phyloP scores from a whole-genome alignment of 2,329 filamentous ascomycete genomes.

The Colletotrichum theobromicola region DNA sequence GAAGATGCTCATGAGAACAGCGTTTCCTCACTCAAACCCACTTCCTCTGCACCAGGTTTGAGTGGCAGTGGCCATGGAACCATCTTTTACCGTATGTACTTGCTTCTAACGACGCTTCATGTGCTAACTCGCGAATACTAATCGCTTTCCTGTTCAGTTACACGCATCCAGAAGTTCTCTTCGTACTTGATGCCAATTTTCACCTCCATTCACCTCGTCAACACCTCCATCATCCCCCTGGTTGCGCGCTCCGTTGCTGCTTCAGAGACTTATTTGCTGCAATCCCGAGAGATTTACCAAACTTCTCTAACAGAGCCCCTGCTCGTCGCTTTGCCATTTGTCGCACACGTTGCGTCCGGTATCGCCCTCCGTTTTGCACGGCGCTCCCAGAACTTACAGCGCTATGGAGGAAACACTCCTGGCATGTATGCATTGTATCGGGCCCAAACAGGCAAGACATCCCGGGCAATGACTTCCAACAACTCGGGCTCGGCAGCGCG shows the following conservation, averaged over 20 bases:
- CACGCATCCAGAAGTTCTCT: conserved; percentile 84
- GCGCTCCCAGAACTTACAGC: conserved; percentile 70
- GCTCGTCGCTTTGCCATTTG: conserved; percentile 76
- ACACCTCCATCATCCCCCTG: conserved; percentile 82
- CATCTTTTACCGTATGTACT: conserved; percentile 74
- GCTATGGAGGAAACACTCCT: conserved; percentile 75
- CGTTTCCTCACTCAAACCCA: conserved; percentile 40
- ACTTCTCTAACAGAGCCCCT: conserved; percentile 80
- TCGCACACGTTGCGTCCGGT: conserved; percentile 79
- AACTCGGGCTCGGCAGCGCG: conserved; percentile 25
- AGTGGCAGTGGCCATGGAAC: conserved; percentile 69
- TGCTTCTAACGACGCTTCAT: not conserved
- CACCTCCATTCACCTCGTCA: conserved; percentile 77
- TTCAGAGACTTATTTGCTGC: conserved; percentile 85
- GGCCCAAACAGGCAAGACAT: conserved; percentile 35
- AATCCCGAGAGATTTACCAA: conserved; percentile 92
- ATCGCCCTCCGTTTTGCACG: conserved; percentile 78
- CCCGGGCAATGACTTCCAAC: conserved; percentile 32
- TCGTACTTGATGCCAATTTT: conserved; percentile 85
- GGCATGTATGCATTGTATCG: conserved; percentile 49
- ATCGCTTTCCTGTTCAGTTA: conserved; percentile 53
- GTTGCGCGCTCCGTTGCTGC: conserved; percentile 73
- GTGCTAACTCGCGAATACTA: not conserved
- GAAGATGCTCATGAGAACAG: conserved; percentile 39
- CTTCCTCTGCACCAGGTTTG: conserved; percentile 57